These are phyloP conservation scores for Ogataea haglerorum DNA, from an alignment of 805 yeast species.

Conservation along the genomic window DNA sequence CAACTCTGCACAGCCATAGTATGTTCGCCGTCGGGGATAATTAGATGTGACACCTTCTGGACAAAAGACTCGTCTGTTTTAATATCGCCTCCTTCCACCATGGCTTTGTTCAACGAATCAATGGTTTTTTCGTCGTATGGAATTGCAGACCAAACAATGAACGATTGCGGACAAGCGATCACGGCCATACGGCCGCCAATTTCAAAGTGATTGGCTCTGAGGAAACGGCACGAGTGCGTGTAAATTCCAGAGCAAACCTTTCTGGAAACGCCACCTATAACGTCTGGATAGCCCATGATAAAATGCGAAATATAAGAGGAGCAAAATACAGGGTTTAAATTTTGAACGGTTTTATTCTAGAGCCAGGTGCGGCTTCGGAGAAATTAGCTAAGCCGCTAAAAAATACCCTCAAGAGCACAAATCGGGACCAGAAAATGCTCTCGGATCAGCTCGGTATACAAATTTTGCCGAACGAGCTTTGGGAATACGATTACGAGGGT, in stretches of 20 bases:
- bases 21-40: constrained; percentile 65
- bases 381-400: too few relatives aligned
- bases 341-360: background rate
- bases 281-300: constrained; percentile 38
- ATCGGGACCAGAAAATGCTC: background rate
- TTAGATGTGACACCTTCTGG: constrained; percentile 43
- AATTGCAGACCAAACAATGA: constrained; percentile 55
- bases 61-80: constrained; percentile 34
- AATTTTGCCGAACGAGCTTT: background rate
- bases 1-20: constrained; percentile 58
- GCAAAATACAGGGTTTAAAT: background rate
- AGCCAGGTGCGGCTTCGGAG: background rate
- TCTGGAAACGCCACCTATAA: constrained; percentile 40
- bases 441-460: background rate
- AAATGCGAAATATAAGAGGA: background rate
- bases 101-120: constrained; percentile 33
- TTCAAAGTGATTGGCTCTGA: constrained; percentile 26
- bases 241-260: constrained; percentile 29
- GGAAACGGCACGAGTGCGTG: constrained; percentile 37
- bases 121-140: constrained; percentile 50
- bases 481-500: background rate
- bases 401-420: background rate
- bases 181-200: constrained; percentile 42
- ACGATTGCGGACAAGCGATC: constrained; percentile 26
- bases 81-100: constrained; percentile 25